Base-by-base conservation (phyloP, 2,329 filamentous ascomycete genomes). In the Hymenoscyphus fructigenus region DNA sequence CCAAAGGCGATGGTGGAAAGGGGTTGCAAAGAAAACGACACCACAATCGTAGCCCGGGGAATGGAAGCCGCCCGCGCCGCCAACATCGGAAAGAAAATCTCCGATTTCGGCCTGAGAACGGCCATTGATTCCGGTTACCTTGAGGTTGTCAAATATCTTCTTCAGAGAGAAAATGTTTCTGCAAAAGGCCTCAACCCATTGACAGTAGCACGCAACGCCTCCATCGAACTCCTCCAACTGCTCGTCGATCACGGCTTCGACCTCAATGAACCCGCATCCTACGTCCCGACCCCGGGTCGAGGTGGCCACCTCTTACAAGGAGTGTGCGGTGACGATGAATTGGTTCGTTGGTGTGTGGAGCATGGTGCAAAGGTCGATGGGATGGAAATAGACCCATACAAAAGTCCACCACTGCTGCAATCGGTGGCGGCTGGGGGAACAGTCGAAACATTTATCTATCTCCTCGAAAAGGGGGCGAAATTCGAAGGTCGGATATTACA, bases 321-420 rank as follows among this genome's bases (percentile, higher is more conserved):
- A 7, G 28, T 59, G n/a, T 59, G 57, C 36, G n/a, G 17, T 3
- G 57, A 59, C 12, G 57, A 59, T 9, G 23, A 34, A 17, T 20
- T 59, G 34, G 36, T 44, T 26, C 32, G 32, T 26, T 59, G 57
- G 57, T 59, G 57, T 41, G n/a, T 59, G 7, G 57, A 59, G 17
- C 57, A 59, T 47, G 57, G 57, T 44, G 57, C 57, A n/a, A 59
- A 59, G 28, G 57, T 59, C 2, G 20, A 59, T 15, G 34, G 57
- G n/a, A 59, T 59, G 57, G 14, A 20, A 3, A 14, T 47, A 23
- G 57, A 59, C 12, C 57, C 57, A 1, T 59, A 59, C 14, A 26
- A 47, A 12, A 59, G 57, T 14, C 57, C 57, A 28, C 57, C 57
- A 15, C 23, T 59, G 10, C 57, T 59, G 20, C 4, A 59, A 26